A percentile compares a stretch with the other conserved stretches of the same genome.
phyloP scores from a whole-genome alignment of 2,329 filamentous ascomycete species.

The Helotiales sp. region DNA sequence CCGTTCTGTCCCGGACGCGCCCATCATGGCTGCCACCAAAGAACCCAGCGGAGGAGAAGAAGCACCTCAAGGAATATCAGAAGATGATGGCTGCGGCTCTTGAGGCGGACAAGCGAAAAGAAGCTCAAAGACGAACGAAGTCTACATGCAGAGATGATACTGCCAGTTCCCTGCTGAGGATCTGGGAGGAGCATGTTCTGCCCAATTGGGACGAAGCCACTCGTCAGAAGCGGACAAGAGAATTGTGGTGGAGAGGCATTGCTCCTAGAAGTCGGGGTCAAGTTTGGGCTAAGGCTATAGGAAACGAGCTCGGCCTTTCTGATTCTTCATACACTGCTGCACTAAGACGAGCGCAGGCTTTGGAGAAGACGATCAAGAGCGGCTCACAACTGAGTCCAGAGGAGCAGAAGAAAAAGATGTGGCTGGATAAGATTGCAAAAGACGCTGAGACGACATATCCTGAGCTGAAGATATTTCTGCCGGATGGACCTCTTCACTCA shows the following conservation, averaged over 20 bases:
- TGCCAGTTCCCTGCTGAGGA: conserved; percentile 53
- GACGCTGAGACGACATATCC: conserved; percentile 69
- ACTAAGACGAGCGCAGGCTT: conserved; percentile 62
- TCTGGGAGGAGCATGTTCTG: conserved; percentile 77
- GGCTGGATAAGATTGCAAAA: conserved; percentile 62
- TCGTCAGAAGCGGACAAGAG: conserved; percentile 65
- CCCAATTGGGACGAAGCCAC: conserved; percentile 75
- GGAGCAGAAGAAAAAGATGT: conserved; percentile 55
- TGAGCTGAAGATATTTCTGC: conserved; percentile 68
- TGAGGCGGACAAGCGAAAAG: conserved; percentile 60
- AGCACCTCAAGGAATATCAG: conserved; percentile 83
- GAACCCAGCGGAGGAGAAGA: conserved; percentile 85
- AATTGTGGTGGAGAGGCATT: conserved; percentile 82
- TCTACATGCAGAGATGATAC: conserved; percentile 54
- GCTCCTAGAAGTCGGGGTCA: conserved; percentile 62
- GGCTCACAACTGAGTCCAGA: conserved; percentile 40
- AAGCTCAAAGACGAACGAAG: conserved; percentile 52
- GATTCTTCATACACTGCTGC: conserved; percentile 70
- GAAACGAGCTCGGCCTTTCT: conserved; percentile 42
- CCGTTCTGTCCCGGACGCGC: conserved; percentile 75
- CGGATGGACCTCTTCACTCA: conserved; percentile 58
- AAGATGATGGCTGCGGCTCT: conserved; percentile 72
- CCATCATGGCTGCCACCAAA: conserved; percentile 86
- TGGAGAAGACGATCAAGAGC: conserved; percentile 46
- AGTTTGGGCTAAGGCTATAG: conserved; percentile 37